These are phyloP conservation scores for Cystofilobasidium macerans DNA, from an alignment of 768 basidiomycete species.

Conservation along the genomic window DNA sequence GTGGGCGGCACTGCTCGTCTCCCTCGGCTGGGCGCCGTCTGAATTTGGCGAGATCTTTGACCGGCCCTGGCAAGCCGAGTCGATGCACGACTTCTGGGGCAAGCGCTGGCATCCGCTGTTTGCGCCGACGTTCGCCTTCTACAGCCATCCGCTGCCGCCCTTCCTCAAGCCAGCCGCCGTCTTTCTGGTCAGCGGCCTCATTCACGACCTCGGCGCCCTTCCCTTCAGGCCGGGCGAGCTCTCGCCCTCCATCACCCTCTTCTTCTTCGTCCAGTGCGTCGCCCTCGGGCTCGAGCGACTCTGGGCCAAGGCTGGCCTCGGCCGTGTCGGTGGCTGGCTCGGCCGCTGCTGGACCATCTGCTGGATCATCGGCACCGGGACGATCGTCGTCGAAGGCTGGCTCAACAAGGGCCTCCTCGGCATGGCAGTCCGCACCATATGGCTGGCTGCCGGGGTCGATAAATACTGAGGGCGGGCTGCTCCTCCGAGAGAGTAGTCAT, in stretches of 20 bases:
- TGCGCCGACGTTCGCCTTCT: conserved; percentile 23
- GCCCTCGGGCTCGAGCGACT: background rate
- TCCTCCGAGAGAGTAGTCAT: too few species aligned
- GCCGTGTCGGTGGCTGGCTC: conserved; percentile 9
- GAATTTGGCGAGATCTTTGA: conserved; percentile 18
- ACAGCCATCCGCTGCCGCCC: conserved; percentile 3
- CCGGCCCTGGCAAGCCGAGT: background rate
- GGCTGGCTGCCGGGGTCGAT: background rate
- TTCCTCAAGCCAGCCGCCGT: background rate
- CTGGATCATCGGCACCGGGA: conserved; percentile 12
- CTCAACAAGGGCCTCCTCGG: conserved; percentile 9
- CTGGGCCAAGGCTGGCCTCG: background rate
- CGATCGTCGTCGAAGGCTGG: conserved; percentile 17
- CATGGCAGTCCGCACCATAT: background rate
- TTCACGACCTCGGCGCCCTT: conserved; percentile 19
- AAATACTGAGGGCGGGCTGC: background rate
- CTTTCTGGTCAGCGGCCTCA: conserved; percentile 14
- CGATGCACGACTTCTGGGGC: conserved; percentile 20
- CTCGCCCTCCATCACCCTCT: conserved; percentile 12
- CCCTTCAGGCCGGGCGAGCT: conserved; percentile 1
- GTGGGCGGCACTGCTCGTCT: background rate
- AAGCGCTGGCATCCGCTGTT: conserved; percentile 23
- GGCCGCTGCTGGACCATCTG: conserved; percentile 6
- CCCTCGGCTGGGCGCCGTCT: conserved; percentile 14
- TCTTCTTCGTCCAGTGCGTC: conserved; percentile 14